Conservation (phyloP, 2,329 filamentous ascomycete species). For the Dissoconium aciculare region DNA sequence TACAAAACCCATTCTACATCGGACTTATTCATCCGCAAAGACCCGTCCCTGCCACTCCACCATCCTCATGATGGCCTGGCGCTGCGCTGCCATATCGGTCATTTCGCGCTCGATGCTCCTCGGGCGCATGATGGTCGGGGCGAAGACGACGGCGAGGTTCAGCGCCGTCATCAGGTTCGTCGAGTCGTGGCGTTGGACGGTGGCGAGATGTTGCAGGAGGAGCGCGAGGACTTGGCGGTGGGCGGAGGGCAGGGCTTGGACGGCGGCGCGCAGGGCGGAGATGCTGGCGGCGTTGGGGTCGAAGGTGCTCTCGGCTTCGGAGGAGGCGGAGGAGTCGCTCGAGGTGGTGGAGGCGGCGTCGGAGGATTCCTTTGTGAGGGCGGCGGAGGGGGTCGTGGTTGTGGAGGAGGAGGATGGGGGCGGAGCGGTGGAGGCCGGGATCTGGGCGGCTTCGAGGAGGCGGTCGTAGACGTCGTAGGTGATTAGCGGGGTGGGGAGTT, state of each 20-base stretch:
- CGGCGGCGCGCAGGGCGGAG: conserved; percentile 53
- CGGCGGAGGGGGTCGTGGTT: too few relatives aligned
- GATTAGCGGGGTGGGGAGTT: conserved; percentile 73
- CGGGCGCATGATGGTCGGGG: conserved; percentile 92
- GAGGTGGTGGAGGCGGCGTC: too few relatives aligned
- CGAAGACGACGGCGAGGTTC: conserved; percentile 93
- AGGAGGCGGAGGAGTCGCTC: too few relatives aligned
- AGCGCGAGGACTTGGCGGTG: conserved; percentile 88
- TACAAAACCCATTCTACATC: too few relatives aligned
- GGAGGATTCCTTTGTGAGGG: conserved; percentile 49
- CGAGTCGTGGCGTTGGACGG: conserved; percentile 66
- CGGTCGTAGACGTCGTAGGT: conserved; percentile 87
- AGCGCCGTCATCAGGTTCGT: conserved; percentile 95
- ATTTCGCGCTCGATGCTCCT: conserved; percentile 83
- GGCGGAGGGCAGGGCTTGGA: conserved; percentile 63
- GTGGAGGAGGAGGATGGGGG: conserved; percentile 43
- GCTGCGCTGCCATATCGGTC: conserved; percentile 90
- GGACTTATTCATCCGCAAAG: conserved; percentile 38
- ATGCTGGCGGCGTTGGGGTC: conserved; percentile 52
- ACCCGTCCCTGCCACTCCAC: conserved; percentile 78
- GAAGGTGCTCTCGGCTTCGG: too few relatives aligned
- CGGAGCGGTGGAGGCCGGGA: conserved; percentile 49
- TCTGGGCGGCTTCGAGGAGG: conserved; percentile 56
- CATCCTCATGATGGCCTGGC: conserved; percentile 78
- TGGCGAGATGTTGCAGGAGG: conserved; percentile 79